A percentile compares a stretch with the other conserved stretches of the same genome.
phyloP scores from a whole-genome alignment of 768 basidiomycete genomes.

The Mrakia frigida region DNA sequence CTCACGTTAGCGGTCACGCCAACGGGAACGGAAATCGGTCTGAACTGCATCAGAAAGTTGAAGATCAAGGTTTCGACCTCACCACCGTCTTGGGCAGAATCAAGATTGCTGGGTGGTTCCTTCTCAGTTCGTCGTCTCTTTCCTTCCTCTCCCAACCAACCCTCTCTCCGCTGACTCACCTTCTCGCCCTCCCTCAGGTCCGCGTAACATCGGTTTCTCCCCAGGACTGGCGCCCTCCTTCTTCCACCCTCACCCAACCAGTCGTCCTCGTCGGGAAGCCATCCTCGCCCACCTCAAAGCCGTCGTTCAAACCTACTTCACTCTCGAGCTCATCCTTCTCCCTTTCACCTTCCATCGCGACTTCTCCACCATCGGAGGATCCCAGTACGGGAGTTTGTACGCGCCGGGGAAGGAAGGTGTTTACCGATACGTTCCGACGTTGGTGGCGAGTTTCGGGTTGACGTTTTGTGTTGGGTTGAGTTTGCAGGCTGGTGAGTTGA shows the following conservation, averaged over 20 bases:
- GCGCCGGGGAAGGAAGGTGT: background rate
- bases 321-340: constrained; percentile 23
- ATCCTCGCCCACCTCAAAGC: background rate
- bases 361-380: constrained; percentile 7
- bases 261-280: constrained; percentile 5
- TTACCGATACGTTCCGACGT: constrained; percentile 4
- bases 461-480: constrained; percentile 19
- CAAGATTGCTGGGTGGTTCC: constrained; percentile 11
- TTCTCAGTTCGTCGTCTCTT: background rate
- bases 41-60: background rate
- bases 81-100: constrained; percentile 1
- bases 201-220: constrained; percentile 28
- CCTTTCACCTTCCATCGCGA: constrained; percentile 23
- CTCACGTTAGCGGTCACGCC: background rate
- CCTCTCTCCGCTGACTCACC: background rate
- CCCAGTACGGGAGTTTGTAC: constrained; percentile 16
- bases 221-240: constrained; percentile 22
- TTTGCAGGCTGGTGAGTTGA: constrained; percentile 8
- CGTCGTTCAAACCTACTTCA: constrained; percentile 18
- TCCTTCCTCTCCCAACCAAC: background rate
- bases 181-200: background rate
- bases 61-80: constrained; percentile 9
- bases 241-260: constrained; percentile 14
- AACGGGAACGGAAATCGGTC: background rate
- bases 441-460: background rate